Evolutionary conservation across 352 stramenopile genomes (phyloP).

Genomic region (Globisporangium megalacanthum): DNA sequence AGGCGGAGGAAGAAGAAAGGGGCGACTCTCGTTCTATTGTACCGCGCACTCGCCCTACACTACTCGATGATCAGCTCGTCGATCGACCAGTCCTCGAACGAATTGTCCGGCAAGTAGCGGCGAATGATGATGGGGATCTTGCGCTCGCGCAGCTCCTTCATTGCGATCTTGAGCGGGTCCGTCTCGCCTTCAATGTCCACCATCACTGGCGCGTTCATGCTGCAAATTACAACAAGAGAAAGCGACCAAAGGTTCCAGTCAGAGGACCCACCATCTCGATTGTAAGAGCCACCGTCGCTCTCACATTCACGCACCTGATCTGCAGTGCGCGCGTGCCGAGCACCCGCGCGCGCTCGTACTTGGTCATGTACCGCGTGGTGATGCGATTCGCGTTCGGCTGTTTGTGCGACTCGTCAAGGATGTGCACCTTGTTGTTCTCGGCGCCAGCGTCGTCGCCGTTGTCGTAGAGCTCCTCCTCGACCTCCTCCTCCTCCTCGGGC

Average conservation of each 20-base stretch:
- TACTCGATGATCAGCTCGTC: slow-evolving; percentile 99
- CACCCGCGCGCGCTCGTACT: slow-evolving; percentile 98
- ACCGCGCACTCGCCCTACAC: neutral
- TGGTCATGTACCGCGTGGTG: slow-evolving; percentile 99
- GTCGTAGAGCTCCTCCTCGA: slow-evolving; percentile 70
- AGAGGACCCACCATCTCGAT: neutral
- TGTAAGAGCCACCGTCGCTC: no score
- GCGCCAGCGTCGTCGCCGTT: slow-evolving; percentile 40
- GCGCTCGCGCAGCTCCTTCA: slow-evolving; percentile 98
- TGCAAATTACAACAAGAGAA: slow-evolving; percentile 7
- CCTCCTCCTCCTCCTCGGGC: slow-evolving; percentile 75
- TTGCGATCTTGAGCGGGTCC: slow-evolving; percentile 99
- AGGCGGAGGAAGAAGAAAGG: neutral
- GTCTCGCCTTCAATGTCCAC: slow-evolving; percentile 97
- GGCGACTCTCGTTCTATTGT: slow-evolving; percentile 6
- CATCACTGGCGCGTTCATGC: slow-evolving; percentile 96
- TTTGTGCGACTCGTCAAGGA: slow-evolving; percentile 84
- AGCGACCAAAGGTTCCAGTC: neutral
- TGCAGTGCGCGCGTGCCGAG: slow-evolving; percentile 97
- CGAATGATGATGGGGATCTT: slow-evolving; percentile 99
- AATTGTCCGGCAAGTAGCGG: slow-evolving; percentile 97
- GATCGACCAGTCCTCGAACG: slow-evolving; percentile 99
- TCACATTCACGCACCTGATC: slow-evolving; percentile 79
- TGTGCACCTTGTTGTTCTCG: slow-evolving; percentile 63
- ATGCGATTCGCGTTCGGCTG: slow-evolving; percentile 88